Evolutionary conservation across 345 rosid species (phyloP).

Genomic region (Syzygium oleosum): DNA sequence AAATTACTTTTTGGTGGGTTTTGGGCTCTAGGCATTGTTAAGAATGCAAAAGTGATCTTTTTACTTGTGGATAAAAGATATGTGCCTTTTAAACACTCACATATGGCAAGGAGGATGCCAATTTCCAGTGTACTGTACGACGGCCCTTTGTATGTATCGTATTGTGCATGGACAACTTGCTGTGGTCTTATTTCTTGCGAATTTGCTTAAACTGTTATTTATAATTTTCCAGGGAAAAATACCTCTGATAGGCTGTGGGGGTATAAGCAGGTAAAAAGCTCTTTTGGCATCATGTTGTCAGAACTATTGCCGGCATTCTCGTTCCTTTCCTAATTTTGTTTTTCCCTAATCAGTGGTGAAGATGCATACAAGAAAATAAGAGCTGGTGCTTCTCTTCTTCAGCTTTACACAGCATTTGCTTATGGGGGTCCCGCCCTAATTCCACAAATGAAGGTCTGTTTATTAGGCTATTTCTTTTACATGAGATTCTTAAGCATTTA

Average conservation of each 20-base stretch:
- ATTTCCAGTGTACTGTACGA: background rate
- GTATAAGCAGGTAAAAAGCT: constrained; percentile 62
- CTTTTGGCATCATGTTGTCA: background rate
- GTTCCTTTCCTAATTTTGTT: background rate
- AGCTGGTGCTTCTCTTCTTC: constrained; percentile 95
- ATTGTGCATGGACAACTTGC: background rate
- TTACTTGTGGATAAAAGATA: background rate
- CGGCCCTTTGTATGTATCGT: background rate
- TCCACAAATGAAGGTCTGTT: constrained; percentile 72
- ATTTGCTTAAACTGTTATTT: background rate
- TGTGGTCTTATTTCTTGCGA: background rate
- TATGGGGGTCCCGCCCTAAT: constrained; percentile 97
- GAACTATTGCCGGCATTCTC: background rate
- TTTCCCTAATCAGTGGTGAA: constrained; percentile 59
- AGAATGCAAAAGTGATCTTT: background rate
- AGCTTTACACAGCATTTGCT: constrained; percentile 89
- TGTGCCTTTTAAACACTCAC: background rate
- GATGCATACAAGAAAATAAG: constrained; percentile 93
- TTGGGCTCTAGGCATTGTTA: background rate
- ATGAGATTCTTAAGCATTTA: background rate
- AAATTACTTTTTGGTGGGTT: background rate
- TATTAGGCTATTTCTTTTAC: background rate
- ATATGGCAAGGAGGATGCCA: background rate
- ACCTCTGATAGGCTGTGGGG: constrained; percentile 92
- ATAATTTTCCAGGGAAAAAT: constrained; percentile 62